phyloP scores from a whole-genome alignment of 75 land plant genomes.

The Selaginella moellendorffii region DNA sequence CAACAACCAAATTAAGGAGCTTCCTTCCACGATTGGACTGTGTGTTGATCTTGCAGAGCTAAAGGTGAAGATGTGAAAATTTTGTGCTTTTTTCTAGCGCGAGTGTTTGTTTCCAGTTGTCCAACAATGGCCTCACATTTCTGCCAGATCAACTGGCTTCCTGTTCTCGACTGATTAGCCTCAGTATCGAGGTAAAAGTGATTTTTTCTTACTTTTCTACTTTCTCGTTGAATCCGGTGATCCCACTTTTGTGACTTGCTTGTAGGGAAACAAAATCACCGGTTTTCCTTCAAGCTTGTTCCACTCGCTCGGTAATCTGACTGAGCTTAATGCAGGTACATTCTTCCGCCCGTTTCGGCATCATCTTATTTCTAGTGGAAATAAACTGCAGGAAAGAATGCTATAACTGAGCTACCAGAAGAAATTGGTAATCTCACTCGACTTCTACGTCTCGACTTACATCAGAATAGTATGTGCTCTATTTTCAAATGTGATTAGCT shows the following conservation, averaged over 20 bases:
- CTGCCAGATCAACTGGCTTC: slow-evolving; percentile 56
- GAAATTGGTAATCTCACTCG: slow-evolving; percentile 57
- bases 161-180: slow-evolving; percentile 49
- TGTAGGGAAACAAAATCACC: slow-evolving; percentile 64
- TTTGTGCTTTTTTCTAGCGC: too few relatives aligned
- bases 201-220: background rate
- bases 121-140: slow-evolving; percentile 41
- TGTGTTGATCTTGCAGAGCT: slow-evolving; percentile 57
- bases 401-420: slow-evolving; percentile 46
- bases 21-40: slow-evolving; percentile 53
- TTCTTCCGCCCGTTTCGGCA: background rate
- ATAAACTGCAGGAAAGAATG: slow-evolving; percentile 40
- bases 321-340: slow-evolving; percentile 77
- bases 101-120: slow-evolving; percentile 36
- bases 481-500: background rate
- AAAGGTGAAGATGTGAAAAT: too few relatives aligned
- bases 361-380: background rate
- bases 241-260: background rate
- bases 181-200: slow-evolving; percentile 67
- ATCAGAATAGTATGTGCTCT: slow-evolving; percentile 61
- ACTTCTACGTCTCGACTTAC: slow-evolving; percentile 68
- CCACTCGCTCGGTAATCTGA: slow-evolving; percentile 46
- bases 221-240: background rate
- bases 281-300: slow-evolving; percentile 34
- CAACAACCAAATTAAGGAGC: slow-evolving; percentile 43